Base-by-base conservation (phyloP, 73 alveolate species). In the Loxodes magnus region DNA sequence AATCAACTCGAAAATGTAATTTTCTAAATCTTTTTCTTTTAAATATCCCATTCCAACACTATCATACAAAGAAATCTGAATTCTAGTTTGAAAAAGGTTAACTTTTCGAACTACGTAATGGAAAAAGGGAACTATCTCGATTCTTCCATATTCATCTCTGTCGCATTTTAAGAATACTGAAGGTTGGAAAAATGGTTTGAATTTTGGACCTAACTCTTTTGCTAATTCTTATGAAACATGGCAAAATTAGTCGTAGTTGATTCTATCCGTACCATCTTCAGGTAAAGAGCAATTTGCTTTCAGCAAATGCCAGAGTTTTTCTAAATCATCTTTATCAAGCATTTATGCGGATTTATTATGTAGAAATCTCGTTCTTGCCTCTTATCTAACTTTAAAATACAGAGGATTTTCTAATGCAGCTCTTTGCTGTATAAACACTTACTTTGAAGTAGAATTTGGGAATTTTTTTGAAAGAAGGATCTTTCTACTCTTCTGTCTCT, bases 81-180 rank as follows among this genome's bases (percentile, higher is more conserved):
- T 64, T 28, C 75, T 43, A 41, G 95, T 90, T 61, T 90, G 87
- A 56, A 81, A 87, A 17, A 82, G 42, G 46, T 87, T 87, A 19
- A 79, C 97, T 71, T 85, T 92, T 44, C 99, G 66, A 6, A 92
- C 97, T 10, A 93, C 94, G 50, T 85, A 91, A 67, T 90, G 97
- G 74, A 90, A 93, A 79, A 91, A 91, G 6, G 98, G 97, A 26
- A 90, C 95, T 33, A 91, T 86, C 63, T 90, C 99, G 16, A 93
- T 93, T 46, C 99, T 39, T 14, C 98, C 97, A 51, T 74, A 84
- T 56, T 82, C 93, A 66, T 88, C 97, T 51, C 97, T 71, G 25
- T 87, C 97, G 51, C 92, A 91, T 75, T 90, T 87, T 61, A 91
- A 50, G 64, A 88, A 91, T 21, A 94, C 87, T 35, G 94, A 74